Evolutionary conservation across 164 flowering plant species (phyloP).

Genomic region (Platanus orientalis): DNA sequence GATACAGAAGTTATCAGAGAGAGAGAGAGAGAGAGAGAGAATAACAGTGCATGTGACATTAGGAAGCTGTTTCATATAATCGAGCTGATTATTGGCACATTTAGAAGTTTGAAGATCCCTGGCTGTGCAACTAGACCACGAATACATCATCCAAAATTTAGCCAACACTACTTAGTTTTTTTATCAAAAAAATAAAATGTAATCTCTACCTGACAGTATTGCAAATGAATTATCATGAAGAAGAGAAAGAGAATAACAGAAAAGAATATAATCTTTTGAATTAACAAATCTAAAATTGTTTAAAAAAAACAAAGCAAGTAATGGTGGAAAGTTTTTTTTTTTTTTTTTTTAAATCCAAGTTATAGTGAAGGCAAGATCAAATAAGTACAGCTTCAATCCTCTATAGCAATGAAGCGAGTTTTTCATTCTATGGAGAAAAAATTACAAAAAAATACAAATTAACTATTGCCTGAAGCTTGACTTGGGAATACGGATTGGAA

Average conservation of each 20-base stretch:
- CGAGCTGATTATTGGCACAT: not conserved
- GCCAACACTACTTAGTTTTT: not conserved
- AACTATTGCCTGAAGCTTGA: conserved; percentile 46
- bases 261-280: too few species aligned
- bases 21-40: not conserved
- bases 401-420: not conserved
- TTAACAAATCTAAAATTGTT: too few species aligned
- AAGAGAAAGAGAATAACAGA: not conserved
- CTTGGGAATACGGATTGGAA: conserved; percentile 29
- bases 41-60: too few species aligned
- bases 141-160: not conserved
- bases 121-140: not conserved
- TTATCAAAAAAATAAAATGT: not conserved
- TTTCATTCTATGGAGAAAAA: not conserved
- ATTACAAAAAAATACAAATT: conserved; percentile 3
- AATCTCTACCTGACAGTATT: not conserved
- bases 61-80: not conserved
- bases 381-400: not conserved
- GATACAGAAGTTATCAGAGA: not conserved
- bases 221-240: not conserved
- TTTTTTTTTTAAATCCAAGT: too few species aligned
- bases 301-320: too few species aligned
- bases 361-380: not conserved
- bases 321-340: not conserved
- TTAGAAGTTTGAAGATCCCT: not conserved